Evolutionary conservation across 371 early-diverging fungal genomes (phyloP), one percentile per base, ranked within the genome.

Genomic region (Mucor velutinosus): DNA sequence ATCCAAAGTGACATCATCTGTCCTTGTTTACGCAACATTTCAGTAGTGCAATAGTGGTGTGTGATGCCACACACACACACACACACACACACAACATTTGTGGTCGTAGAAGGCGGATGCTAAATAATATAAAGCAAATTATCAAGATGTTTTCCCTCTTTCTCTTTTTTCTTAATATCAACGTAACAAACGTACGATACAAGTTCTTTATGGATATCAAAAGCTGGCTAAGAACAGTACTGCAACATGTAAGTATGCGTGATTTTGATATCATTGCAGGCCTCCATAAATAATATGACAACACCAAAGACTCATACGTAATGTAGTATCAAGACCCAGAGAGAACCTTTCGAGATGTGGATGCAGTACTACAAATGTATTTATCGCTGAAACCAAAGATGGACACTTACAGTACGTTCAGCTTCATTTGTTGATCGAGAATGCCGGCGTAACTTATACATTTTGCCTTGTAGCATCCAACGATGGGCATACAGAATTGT

Each of bases 261-360:
- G 12, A 37, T 14, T 11, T 14, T 37, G 37, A 37, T 37, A 37
- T 14, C 37, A 37, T 37, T 37, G 37, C 14, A 1, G 7, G 37
- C 2, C 14, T 37, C 14, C 14, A 14, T 37, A 14, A 12, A 37
- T 4, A 25, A n/a, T 27, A 21, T 25, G 41, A 60, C 33, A 39
- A 11, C 8, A 58, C 15, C 15, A 23, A 10, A 59, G 14, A 15
- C 12, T 29, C 55, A 33, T 19, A 51, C 17, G 37, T 45, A 17
- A 56, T 41, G 47, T 71, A 92, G 90, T 92, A 92, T 74, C 85
- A 81, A 32, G 81, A 87, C 59, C 78, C 86, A 23, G 90, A 90
- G 21, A 83, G 89, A 51, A 87, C 87, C 41, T 87, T 86, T 72
- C 77, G 87, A 64, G 91, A 92, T 76, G 90, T 87, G 30, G 90